Base-by-base conservation (phyloP, 139 green algal species). In the Astrephomene gubernaculifera region DNA sequence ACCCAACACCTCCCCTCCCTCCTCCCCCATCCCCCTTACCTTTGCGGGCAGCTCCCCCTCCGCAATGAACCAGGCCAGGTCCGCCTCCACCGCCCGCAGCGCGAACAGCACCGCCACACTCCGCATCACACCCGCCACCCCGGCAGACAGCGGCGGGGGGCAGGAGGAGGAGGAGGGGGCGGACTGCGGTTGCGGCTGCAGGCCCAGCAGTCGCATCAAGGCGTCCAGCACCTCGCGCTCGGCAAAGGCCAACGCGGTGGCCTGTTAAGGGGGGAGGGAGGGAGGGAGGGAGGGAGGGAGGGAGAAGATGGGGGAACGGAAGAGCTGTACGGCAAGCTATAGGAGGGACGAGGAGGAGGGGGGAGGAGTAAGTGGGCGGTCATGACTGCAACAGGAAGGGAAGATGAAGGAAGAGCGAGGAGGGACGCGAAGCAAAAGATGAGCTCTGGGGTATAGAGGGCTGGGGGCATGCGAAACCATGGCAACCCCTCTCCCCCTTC, bases 211-310 rank as follows among this genome's bases (percentile, higher is more conserved):
- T 1, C 74, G 79, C 81, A 94, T 29, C 71, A 71, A 93, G 10
- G 93, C 92, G 19, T 96, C 93, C 75, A 98, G 70, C 45, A 97
- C 94, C 89, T 96, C 92, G 19, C 95, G 87, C 92, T 98, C 95
- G 19, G 90, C 94, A 75, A 92, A 98, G 4, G 94, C 93, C 39
- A 65, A 38, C 22, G 93, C 93, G 0, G 89, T 87, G 29, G 82
- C 89, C 91, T 93, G 90, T n/a, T n/a, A n/a, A n/a, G n/a, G n/a
- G n/a, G n/a, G n/a, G 3, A 27, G 49, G 2, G 69, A 57, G 25
- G 21, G 12, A 38, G 67, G 43, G 67, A 44, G 35, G 31, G 38
- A 17, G n/a, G 67, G 38, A 17, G 27, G 22, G 2, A n/a, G n/a
- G n/a, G n/a, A n/a, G n/a, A n/a, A n/a, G n/a, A n/a, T n/a, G n/a